Conservation (phyloP, 2,329 filamentous ascomycete genomes). For the Juglanconis juglandina region DNA sequence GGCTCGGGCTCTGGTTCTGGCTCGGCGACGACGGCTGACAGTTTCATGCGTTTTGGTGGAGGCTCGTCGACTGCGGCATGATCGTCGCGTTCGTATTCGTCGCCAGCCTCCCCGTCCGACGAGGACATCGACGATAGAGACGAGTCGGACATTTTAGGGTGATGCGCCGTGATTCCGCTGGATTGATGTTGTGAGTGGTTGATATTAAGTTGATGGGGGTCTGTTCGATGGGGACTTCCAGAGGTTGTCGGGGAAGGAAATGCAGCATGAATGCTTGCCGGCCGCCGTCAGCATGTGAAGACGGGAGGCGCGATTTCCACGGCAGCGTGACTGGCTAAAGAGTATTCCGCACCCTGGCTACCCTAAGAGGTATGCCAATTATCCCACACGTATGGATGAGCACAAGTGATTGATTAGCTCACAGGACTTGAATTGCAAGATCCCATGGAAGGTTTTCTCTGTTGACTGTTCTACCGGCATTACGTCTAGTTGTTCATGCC, state of each 20-base stretch:
- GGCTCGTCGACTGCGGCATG: constrained; percentile 37
- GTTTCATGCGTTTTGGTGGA: constrained; percentile 46
- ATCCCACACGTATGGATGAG: too few relatives aligned
- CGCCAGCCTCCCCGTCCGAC: constrained; percentile 27
- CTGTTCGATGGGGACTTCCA: not conserved
- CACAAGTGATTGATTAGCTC: too few relatives aligned
- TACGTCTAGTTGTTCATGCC: too few relatives aligned
- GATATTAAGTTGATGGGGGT: not conserved
- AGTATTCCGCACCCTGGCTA: too few relatives aligned
- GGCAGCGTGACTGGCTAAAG: too few relatives aligned
- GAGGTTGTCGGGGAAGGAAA: not conserved
- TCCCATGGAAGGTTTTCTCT: too few relatives aligned
- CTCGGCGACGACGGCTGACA: constrained; percentile 41
- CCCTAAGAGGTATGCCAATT: too few relatives aligned
- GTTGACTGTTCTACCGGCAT: too few relatives aligned
- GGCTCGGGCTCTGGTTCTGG: constrained; percentile 49
- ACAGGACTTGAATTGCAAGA: too few relatives aligned
- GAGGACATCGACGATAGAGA: constrained; percentile 46
- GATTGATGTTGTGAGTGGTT: not conserved
- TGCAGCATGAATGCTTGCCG: too few relatives aligned
- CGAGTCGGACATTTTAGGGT: constrained; percentile 33
- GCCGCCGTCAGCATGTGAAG: too few relatives aligned
- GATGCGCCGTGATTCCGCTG: not conserved
- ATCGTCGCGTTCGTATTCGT: constrained; percentile 39
- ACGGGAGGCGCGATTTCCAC: too few relatives aligned